A percentile compares a stretch with the other conserved stretches of the same genome.
These are phyloP conservation scores for Kodamaea lidongshanica DNA, from an alignment of 805 yeast species.

Conservation along the genomic window DNA sequence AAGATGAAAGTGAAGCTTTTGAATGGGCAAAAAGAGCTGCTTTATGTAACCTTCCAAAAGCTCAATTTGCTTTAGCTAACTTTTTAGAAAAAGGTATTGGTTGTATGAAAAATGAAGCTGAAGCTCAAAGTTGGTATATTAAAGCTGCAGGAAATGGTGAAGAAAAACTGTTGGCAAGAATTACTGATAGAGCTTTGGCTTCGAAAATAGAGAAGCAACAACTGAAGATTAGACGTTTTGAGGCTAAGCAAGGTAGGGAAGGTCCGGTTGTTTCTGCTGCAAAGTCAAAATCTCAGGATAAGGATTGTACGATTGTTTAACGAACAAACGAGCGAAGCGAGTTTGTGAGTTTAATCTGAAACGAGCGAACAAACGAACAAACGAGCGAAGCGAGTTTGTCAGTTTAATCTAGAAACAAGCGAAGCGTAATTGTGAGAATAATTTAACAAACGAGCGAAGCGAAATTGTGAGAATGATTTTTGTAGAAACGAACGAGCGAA, in stretches of 20 bases:
- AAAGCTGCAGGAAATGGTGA: conserved; percentile 60
- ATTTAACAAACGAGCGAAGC: too few relatives aligned
- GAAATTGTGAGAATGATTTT: too few relatives aligned
- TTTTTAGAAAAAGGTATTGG: conserved; percentile 88
- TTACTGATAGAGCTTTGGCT: conserved; percentile 26
- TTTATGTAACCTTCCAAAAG: conserved; percentile 63
- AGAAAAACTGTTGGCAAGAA: conserved; percentile 30
- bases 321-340: too few relatives aligned
- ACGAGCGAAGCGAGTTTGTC: too few relatives aligned
- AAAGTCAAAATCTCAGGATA: conserved; percentile 24
- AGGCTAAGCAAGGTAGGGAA: conserved; percentile 3
- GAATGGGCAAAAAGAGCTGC: conserved; percentile 95
- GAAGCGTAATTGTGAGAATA: too few relatives aligned
- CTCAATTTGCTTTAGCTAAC: conserved; percentile 78
- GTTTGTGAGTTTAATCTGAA: too few relatives aligned
- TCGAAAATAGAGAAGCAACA: conserved; percentile 25
- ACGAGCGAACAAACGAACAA: too few relatives aligned
- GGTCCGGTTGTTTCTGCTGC: conserved; percentile 8
- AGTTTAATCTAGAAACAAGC: too few relatives aligned
- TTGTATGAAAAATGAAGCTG: conserved; percentile 49
- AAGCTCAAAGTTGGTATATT: conserved; percentile 69
- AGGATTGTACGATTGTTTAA: conserved; percentile 42
- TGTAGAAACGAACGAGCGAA: too few relatives aligned
- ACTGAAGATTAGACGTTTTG: conserved; percentile 18
- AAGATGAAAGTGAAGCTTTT: conserved; percentile 79